Evolutionary conservation across 495 filamentous ascomycete genomes (phyloP).

Genomic region (Mytilinidion resinicola): DNA sequence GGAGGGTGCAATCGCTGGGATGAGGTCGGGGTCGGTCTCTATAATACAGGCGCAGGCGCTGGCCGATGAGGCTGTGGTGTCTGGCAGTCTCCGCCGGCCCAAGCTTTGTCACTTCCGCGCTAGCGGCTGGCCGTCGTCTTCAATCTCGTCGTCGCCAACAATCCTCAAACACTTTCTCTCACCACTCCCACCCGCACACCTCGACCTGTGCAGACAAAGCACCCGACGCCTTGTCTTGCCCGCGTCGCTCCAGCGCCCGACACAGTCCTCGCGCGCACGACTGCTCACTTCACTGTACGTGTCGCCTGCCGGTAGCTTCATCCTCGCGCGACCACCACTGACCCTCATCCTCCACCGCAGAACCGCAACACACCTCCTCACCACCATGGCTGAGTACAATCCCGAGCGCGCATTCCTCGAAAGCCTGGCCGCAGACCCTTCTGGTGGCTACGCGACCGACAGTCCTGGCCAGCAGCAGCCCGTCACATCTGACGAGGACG

Average conservation of each 20-base stretch:
- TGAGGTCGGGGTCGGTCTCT: too few relatives aligned
- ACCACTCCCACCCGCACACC: background rate
- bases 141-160: background rate
- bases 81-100: background rate
- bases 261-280: too few relatives aligned
- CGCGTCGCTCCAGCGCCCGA: background rate
- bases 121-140: background rate
- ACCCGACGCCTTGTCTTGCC: background rate
- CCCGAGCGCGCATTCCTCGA: slow-evolving; percentile 55
- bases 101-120: slow-evolving; percentile 1
- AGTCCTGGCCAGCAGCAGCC: slow-evolving; percentile 8
- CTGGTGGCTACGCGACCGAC: slow-evolving; percentile 15
- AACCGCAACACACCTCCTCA: background rate
- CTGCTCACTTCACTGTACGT: too few relatives aligned
- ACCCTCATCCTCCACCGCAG: background rate
- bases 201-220: background rate
- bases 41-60: too few relatives aligned
- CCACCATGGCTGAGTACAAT: slow-evolving; percentile 53
- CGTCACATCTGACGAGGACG: slow-evolving; percentile 23
- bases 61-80: too few relatives aligned
- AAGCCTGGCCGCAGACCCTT: slow-evolving; percentile 35
- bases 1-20: too few relatives aligned
- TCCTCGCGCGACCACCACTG: background rate
- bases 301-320: background rate
- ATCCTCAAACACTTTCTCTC: background rate